phyloP scores from a whole-genome alignment of 2,329 filamentous ascomycete genomes.

The Colletotrichum musicola region DNA sequence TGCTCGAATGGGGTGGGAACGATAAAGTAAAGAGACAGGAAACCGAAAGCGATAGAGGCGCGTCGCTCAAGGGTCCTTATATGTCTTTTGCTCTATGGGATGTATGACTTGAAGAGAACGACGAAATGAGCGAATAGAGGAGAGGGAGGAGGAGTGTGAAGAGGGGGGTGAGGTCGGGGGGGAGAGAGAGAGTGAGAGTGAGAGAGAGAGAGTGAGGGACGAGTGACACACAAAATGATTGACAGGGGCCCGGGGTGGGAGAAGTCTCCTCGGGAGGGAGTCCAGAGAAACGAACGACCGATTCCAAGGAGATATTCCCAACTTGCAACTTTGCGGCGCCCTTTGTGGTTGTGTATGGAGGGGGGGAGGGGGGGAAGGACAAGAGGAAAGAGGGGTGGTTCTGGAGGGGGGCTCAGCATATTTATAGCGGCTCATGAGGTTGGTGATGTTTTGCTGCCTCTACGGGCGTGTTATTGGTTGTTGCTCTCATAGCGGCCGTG shows the following conservation, averaged over 20 bases:
- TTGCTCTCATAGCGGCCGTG: conserved; percentile 27
- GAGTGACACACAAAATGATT: conserved; percentile 60
- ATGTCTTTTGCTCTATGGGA: conserved; percentile 35
- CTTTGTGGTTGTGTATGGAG: conserved; percentile 64
- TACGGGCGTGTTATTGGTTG: conserved; percentile 36
- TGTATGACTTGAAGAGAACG: conserved; percentile 58
- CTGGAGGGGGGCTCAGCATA: conserved; percentile 46
- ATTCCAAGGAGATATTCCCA: conserved; percentile 62
- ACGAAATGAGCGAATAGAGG: conserved; percentile 61
- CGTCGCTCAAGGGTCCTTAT: conserved; percentile 35
- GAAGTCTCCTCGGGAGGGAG: conserved; percentile 52
- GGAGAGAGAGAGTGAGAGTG: conserved; percentile 47
- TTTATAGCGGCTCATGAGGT: conserved; percentile 48
- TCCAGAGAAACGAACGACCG: conserved; percentile 59
- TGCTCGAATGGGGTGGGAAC: conserved; percentile 41
- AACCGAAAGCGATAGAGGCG: conserved; percentile 47
- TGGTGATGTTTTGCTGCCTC: conserved; percentile 34
- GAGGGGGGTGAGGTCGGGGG: conserved; percentile 46
- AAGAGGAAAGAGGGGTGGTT: conserved; percentile 46
- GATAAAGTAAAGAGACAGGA: conserved; percentile 48
- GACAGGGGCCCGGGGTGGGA: conserved; percentile 68
- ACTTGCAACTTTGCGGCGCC: conserved; percentile 69
- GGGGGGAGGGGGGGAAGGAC: conserved; percentile 60
- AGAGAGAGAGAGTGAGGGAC: conserved; percentile 46
- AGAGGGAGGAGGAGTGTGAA: conserved; percentile 46